Conservation (phyloP, 805 yeast species). For the Ogataea ramenticola region DNA sequence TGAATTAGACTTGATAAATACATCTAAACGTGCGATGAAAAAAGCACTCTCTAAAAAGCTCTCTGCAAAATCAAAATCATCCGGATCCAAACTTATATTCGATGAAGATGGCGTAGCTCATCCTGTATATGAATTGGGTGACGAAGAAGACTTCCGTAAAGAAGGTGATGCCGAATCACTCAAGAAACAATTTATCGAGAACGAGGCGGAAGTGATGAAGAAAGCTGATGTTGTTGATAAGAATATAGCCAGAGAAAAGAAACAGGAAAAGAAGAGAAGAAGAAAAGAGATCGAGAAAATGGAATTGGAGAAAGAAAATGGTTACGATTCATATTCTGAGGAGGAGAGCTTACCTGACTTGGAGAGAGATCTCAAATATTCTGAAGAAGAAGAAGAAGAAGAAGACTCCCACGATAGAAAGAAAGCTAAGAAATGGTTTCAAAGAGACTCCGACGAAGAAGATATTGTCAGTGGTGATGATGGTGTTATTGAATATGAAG, state of each 20-base stretch:
- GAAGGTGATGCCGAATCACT: constrained; percentile 59
- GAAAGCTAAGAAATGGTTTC: constrained; percentile 45
- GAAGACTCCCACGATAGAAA: constrained; percentile 12
- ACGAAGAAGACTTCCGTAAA: constrained; percentile 77
- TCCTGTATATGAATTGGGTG: constrained; percentile 83
- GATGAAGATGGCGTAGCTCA: constrained; percentile 96
- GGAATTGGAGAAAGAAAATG: constrained; percentile 38
- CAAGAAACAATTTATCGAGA: constrained; percentile 56
- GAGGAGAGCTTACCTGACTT: constrained; percentile 26
- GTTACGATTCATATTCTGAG: constrained; percentile 14
- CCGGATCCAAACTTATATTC: constrained; percentile 72
- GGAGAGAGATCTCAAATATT: constrained; percentile 38
- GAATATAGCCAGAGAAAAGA: constrained; percentile 64
- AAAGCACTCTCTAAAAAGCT: constrained; percentile 83
- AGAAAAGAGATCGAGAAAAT: constrained; percentile 72
- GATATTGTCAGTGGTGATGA: constrained; percentile 12
- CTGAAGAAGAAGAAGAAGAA: constrained; percentile 28
- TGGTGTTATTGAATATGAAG: constrained; percentile 64
- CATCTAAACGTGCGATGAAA: constrained; percentile 79
- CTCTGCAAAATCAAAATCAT: constrained; percentile 51
- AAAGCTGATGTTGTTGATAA: constrained; percentile 75
- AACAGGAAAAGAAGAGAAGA: constrained; percentile 81
- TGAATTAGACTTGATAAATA: constrained; percentile 46
- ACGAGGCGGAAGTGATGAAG: constrained; percentile 65
- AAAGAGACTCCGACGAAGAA: constrained; percentile 18